Conservation (phyloP, 163 green algal genomes). For the Scenedesmus sp. region DNA sequence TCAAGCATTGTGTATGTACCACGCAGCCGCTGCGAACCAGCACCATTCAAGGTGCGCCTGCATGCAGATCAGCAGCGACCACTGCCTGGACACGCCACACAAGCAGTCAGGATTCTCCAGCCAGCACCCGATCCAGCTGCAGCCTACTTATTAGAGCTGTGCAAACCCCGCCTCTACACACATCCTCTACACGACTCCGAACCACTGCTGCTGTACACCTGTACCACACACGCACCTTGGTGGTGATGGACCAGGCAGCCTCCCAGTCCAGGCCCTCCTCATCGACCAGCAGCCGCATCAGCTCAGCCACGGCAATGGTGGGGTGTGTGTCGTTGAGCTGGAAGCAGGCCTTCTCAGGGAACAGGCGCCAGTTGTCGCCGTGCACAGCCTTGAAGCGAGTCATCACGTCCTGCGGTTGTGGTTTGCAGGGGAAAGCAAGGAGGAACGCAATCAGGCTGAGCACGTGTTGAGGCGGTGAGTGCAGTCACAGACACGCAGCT, state of each 20-base stretch:
- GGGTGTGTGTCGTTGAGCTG: constrained; percentile 99
- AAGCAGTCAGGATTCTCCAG: no score
- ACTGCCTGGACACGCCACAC: no score
- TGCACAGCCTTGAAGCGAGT: constrained; percentile 71
- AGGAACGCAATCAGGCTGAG: not conserved
- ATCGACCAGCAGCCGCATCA: constrained; percentile 99
- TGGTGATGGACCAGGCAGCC: constrained; percentile 90
- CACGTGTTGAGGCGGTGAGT: not conserved
- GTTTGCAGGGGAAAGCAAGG: not conserved
- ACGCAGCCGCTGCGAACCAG: no score
- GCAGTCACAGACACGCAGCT: not conserved
- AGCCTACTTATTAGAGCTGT: no score
- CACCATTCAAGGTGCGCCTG: no score
- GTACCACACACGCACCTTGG: constrained; percentile 63
- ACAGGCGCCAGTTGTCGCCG: constrained; percentile 72
- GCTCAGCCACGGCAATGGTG: constrained; percentile 96
- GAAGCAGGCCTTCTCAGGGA: constrained; percentile 93
- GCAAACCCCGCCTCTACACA: no score
- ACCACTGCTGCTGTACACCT: not conserved
- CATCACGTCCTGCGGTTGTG: constrained; percentile 84
- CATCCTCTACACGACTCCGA: no score
- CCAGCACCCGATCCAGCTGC: no score
- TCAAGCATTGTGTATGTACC: not conserved
- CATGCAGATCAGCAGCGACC: no score
- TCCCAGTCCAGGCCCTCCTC: constrained; percentile 94